These are phyloP conservation scores for Kurtzmaniella natalensis DNA, from an alignment of 1,139 yeast genomes.

Conservation along the genomic window DNA sequence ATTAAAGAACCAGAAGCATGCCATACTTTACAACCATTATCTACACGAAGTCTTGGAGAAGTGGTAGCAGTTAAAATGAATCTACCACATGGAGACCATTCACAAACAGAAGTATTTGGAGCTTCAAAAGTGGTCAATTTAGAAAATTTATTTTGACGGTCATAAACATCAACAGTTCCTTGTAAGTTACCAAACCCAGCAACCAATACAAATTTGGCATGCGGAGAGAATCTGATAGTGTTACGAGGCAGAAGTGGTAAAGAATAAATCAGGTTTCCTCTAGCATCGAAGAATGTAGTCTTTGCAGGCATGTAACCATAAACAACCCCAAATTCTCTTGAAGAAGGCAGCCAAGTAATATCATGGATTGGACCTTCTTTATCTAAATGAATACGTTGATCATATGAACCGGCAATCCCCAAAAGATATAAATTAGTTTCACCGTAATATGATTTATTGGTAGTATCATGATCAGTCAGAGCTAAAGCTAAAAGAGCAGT, in stretches of 20 bases:
- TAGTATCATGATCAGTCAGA: constrained; percentile 91
- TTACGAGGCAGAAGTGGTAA: constrained; percentile 88
- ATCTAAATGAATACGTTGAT: constrained; percentile 80
- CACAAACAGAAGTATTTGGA: constrained; percentile 88
- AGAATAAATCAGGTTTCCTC: constrained; percentile 84
- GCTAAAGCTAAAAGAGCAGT: constrained; percentile 92
- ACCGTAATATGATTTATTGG: constrained; percentile 94
- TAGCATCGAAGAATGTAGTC: constrained; percentile 89
- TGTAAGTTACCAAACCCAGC: constrained; percentile 98
- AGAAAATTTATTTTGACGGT: constrained; percentile 80
- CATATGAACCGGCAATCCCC: constrained; percentile 90
- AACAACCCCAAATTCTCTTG: constrained; percentile 94
- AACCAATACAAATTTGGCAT: constrained; percentile 83
- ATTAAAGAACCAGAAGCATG: constrained; percentile 82
- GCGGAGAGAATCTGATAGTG: constrained; percentile 89
- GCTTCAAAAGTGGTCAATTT: constrained; percentile 85
- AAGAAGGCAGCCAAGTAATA: constrained; percentile 94
- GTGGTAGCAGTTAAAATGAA: constrained; percentile 94
- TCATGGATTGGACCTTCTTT: constrained; percentile 98
- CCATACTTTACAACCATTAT: constrained; percentile 93
- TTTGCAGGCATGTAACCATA: constrained; percentile 98
- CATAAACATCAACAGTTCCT: constrained; percentile 93
- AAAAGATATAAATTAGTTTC: constrained; percentile 88
- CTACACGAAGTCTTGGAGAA: constrained; percentile 94
- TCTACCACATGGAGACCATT: constrained; percentile 99